phyloP scores from a whole-genome alignment of 1,139 yeast species.

The Saccharomyces uvarum region DNA sequence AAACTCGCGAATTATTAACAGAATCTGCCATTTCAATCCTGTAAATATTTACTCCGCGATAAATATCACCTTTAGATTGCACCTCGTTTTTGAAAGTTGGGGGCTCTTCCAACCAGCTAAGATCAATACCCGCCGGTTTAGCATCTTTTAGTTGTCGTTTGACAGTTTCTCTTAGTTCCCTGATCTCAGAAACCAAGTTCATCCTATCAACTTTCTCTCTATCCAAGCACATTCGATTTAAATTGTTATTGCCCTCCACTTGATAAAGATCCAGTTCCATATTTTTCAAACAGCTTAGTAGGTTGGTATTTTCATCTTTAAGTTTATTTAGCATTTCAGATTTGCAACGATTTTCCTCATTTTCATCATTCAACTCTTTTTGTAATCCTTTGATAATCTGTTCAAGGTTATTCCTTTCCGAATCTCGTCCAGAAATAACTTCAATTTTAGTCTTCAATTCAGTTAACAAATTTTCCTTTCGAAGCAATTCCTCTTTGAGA shows the following conservation, averaged over 20 bases:
- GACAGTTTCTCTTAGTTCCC: constrained; percentile 7
- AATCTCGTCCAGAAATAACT: background rate
- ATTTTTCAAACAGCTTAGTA: background rate
- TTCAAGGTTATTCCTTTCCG: background rate
- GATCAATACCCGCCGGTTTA: background rate
- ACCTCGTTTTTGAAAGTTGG: background rate
- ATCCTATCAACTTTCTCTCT: constrained; percentile 8
- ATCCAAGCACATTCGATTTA: constrained; percentile 6
- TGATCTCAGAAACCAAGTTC: constrained; percentile 14
- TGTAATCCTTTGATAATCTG: background rate
- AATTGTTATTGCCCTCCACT: background rate
- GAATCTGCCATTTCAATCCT: background rate
- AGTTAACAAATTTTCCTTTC: background rate
- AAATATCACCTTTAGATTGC: background rate
- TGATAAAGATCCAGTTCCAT: constrained; percentile 5
- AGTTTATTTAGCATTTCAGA: background rate
- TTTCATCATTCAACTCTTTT: background rate
- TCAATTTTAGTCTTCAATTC: background rate
- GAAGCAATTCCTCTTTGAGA: background rate
- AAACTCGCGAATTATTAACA: background rate
- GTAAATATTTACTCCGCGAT: background rate
- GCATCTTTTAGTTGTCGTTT: background rate
- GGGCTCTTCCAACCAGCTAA: background rate
- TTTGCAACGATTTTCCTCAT: background rate
- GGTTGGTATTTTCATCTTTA: background rate